Base-by-base conservation (phyloP, 805 yeast genomes). In the Wickerhamiella occidentalis region DNA sequence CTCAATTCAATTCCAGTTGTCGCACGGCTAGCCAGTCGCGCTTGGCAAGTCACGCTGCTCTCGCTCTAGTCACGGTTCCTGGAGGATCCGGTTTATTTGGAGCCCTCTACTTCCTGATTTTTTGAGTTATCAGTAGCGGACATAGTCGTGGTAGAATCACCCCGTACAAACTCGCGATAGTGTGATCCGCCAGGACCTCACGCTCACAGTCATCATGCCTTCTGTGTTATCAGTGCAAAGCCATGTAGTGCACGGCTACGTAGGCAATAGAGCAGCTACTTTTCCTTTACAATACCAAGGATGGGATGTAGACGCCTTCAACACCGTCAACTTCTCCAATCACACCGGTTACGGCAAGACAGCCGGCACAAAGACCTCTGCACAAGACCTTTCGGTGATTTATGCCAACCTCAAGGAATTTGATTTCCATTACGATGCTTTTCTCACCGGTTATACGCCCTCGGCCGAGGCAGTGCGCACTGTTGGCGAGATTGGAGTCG, bases 221-320 rank as follows among this genome's bases (percentile, higher is more conserved):
- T 19, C 49, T 40, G 61, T 72, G 4, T 70, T 82, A 1, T 73
- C 84, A 2, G 70, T 87, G 8, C 90, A 85, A 57, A 85, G 95
- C 3, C 96, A 92, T 64, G 97, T 92, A 1, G 87, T 79, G 2
- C 97, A 90, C 62, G 98, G 98, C 2, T 82, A 85, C 59, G 98
- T 92, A 1, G 98, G 98, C 1, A 87, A 87, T 63, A 76, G 80
- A 51, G 95, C 96, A 0, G 85, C 92, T 0, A 83, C 90, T 2
- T 84, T 92, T 61, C 96, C 97, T 0, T 67, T 90, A 19, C 96
- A 90, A 61, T 69, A 78, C 38, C 71, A 77, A 41, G 94, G 92
- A 0, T 90, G 96, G 96, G 90, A 92, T 61, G 95, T 88, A 8
- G 96, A 90, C 62, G 79, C 79, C 19, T 70, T 92, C 49, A 85